Evolutionary conservation across 345 rosid species (phyloP), one percentile per base, ranked within the genome.

Genomic region (Kernera saxatilis): DNA sequence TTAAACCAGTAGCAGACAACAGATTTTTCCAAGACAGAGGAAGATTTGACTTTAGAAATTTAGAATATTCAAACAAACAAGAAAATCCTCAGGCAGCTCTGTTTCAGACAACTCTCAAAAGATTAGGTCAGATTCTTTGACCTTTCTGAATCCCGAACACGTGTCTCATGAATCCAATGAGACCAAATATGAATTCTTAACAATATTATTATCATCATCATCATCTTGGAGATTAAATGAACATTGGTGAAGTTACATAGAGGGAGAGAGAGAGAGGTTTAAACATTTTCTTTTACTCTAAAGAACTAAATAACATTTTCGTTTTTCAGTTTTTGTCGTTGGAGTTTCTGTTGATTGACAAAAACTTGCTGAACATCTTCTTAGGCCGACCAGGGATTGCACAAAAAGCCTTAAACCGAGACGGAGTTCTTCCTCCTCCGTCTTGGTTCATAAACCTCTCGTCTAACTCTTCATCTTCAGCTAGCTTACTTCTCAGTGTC

Each of bases 401-500:
- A 36, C 97, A 84, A n/a, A 94, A 84, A 17, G 89, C 86, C 72
- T 87, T 88, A 43, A 85, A 74, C 78, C 82, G 82, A 13, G 93
- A 83, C 1, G 95, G 84, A 64, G 72, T 71, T 78, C 88, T 87
- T 43, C 83, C 86, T 22, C 85, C 72, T 50, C 86, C 91, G 12
- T 87, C 87, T 9, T 84, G 75, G 50, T 81, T 84, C 78, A 82
- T 41, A 50, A 82, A 85, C 11, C 71, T 81, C 25, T 79, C 97
- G 1, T 88, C 93, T 69, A 85, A 29, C 56, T 83, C 86, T 50
- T 86, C 87, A 32, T 89, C 96, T 80, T 89, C 96, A 0, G 88
- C 95, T 13, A 94, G 66, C 71, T 94, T 94, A 92, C 89, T 91
- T 77, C 84, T 80, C 65, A 91, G 53, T 51, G 99, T 89, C 67